These are phyloP conservation scores for Leccinellum albellum DNA, from an alignment of 768 basidiomycete species.

Conservation along the genomic window DNA sequence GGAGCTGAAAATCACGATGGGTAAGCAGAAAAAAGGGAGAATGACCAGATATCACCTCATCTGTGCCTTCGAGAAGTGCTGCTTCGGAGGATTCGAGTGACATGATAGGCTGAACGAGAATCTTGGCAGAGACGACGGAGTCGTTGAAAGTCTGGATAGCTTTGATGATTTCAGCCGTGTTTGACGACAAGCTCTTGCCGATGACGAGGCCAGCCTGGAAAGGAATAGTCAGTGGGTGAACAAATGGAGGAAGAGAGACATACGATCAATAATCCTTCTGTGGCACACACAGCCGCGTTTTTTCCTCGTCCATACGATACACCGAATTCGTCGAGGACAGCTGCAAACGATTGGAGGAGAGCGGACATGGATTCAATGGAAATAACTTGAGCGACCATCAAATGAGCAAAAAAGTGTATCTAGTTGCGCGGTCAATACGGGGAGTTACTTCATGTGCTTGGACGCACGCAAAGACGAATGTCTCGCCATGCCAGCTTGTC, in stretches of 20 bases:
- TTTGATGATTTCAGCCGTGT: conserved; percentile 63
- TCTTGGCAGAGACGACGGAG: conserved; percentile 51
- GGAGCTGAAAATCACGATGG: conserved; percentile 44
- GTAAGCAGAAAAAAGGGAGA: background rate
- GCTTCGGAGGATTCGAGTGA: conserved; percentile 44
- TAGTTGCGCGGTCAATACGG: conserved; percentile 30
- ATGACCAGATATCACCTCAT: conserved; percentile 48
- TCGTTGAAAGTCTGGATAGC: conserved; percentile 72
- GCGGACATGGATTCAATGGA: conserved; percentile 74
- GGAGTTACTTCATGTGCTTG: background rate
- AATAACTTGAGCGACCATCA: conserved; percentile 73
- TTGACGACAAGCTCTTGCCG: conserved; percentile 55
- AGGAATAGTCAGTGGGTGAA: background rate
- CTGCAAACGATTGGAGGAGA: conserved; percentile 77
- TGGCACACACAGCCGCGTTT: conserved; percentile 74
- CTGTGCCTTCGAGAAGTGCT: conserved; percentile 44
- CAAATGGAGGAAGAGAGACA: conserved; percentile 12
- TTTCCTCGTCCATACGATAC: conserved; percentile 84
- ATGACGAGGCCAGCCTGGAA: conserved; percentile 65
- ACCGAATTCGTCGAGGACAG: conserved; percentile 86
- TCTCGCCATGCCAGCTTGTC: conserved; percentile 92
- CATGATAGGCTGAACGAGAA: conserved; percentile 61
- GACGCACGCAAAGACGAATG: conserved; percentile 76
- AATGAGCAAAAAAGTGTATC: conserved; percentile 92
- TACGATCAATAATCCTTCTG: conserved; percentile 76